Base-by-base conservation (phyloP, 2,329 filamentous ascomycete species). In the Colletotrichum spinosum region DNA sequence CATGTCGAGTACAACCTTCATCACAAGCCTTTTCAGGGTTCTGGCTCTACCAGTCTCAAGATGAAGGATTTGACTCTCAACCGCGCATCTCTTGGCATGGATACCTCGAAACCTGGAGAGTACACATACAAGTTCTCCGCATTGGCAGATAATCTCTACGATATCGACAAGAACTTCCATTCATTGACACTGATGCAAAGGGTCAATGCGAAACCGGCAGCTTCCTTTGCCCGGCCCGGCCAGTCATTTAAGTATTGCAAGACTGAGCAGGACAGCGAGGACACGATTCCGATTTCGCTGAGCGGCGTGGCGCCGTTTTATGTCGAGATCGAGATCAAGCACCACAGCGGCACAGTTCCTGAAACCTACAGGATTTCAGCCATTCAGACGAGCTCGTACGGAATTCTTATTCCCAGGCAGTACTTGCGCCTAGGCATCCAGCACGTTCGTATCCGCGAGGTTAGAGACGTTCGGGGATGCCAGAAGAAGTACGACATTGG, bases 161-260 rank as follows among this genome's bases (percentile, higher is more conserved):
- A 92, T 71, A 88, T 90, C 73, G 89, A 92, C 72, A 83, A 85
- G 67, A 87, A 87, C 69, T 90, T 90, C 72, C 81, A 83, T 17
- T 87, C 90, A 6, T 76, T 97, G 39, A 82, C 87, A 11, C 82
- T 99, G 38, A 88, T 91, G 70, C 96, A 99, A 77, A 90, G 86
- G 33, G 93, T 99, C 54, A 91, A 97, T 72, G 86, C 93, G 12
- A 92, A 91, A 64, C 96, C 96, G 1, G 88, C 90, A 2, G 96
- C 94, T 4, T 84, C 86, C 6, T 99, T 99, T 74, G 85, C 86
- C 64, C 92, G 92, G 70, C 93, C 94, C 3, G 94, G 94, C 13
- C 96, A 96, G 77, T 94, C 93, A 1, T 97, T 97, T 83, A 97
- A 96, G 75, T 97, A 95, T 78, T 99, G 96, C 80, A 91, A 94